Conservation (phyloP, 805 yeast genomes). For the Ogataea neopini region DNA sequence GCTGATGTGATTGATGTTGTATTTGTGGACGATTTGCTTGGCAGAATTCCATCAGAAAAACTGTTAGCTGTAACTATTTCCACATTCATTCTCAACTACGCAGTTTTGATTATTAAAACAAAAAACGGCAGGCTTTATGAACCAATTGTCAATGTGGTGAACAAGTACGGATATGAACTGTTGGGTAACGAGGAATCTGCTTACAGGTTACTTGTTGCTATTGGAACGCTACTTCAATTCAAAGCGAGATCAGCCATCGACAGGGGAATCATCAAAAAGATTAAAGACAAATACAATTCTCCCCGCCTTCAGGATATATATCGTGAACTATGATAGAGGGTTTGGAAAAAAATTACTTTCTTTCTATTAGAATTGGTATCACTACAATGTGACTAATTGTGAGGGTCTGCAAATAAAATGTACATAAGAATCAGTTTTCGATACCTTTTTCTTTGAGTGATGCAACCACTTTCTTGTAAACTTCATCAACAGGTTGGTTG, state of each 20-base stretch:
- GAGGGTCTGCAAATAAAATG: background rate
- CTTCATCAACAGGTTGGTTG: conserved; percentile 77
- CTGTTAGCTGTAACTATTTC: conserved; percentile 42
- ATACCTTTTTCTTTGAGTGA: conserved; percentile 55
- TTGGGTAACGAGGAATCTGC: conserved; percentile 59
- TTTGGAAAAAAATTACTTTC: conserved; percentile 3
- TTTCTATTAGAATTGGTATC: background rate
- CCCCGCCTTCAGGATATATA: conserved; percentile 25
- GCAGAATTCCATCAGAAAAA: conserved; percentile 27
- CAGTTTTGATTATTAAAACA: conserved; percentile 39
- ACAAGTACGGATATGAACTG: conserved; percentile 17
- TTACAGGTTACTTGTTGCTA: conserved; percentile 61
- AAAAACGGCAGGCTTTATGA: conserved; percentile 31
- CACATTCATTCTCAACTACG: conserved; percentile 51
- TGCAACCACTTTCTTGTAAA: conserved; percentile 64
- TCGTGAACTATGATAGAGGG: conserved; percentile 20
- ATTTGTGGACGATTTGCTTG: conserved; percentile 28
- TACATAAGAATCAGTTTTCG: conserved; percentile 11
- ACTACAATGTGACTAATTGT: background rate
- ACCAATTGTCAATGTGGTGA: conserved; percentile 28
- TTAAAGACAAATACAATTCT: conserved; percentile 11
- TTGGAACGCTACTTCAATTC: conserved; percentile 54
- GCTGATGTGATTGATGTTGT: conserved; percentile 41
- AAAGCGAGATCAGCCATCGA: conserved; percentile 12
- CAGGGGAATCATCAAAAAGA: conserved; percentile 9